Base-by-base conservation (phyloP, 2,329 filamentous ascomycete species). In the Colletotrichum cuscutae region DNA sequence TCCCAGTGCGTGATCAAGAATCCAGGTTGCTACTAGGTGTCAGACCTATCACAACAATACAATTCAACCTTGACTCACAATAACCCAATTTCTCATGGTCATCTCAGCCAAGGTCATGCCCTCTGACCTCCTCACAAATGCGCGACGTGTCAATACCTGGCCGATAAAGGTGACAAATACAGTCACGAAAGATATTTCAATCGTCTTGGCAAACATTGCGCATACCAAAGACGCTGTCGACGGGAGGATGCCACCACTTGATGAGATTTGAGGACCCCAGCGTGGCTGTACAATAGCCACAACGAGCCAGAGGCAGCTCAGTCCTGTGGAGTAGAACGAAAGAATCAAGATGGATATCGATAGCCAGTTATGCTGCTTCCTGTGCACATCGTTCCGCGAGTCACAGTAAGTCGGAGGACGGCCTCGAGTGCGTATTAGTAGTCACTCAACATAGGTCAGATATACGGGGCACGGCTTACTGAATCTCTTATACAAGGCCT, bases 181-280 rank as follows among this genome's bases (percentile, higher is more conserved):
- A 0, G 93, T 94, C 4, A 94, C 93, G 77, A 95, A 96, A 0
- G 92, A 91, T 75, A 95, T 79, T 81, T 96, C 94, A 60, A 95
- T 94, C 0, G 92, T 89, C 81, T 95, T 96, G 8, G 94, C 92
- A 46, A 94, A 83, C 2, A 94, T 81, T 0, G 93, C 89, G n/a
- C 90, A 91, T 1, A 95, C 78, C 1, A 94, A 81, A 1, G 90
- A 91, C 0, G 94, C 93, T 1, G 90, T 92, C 0, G 90, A 87
- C 0, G 91, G 90, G 0, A 84, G 84, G 19, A 95, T 77, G 13
- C 87, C 82, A 5, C 85, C 86, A 13, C 86, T 86, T 1, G 84
- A 84, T 0, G 86, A 86, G 57, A 95, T 91, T 2, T 76, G 80
- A 9, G 83, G 83, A 9, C 91, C 91, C 81, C 90, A 95, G 74